Percentiles rank a stretch among this genome's conserved stretches.
Conservation (phyloP, 1,284 basidiomycete genomes). For the Ustilago cynodontis region DNA sequence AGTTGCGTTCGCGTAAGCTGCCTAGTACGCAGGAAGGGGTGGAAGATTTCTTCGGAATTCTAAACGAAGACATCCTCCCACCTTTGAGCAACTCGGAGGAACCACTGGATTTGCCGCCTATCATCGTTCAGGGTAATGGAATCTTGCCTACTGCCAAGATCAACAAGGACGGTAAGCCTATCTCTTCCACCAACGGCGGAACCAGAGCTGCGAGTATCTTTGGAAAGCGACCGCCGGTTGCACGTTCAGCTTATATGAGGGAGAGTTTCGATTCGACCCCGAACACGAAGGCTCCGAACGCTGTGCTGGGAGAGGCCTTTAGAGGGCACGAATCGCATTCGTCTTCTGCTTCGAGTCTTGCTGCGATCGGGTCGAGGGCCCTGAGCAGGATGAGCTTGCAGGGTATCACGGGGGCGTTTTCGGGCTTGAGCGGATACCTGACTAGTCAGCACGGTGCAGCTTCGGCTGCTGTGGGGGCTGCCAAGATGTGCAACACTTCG, state of each 20-base stretch:
- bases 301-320: not conserved
- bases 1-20: conserved; percentile 20
- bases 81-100: conserved; percentile 49
- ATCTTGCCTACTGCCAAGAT: conserved; percentile 32
- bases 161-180: conserved; percentile 35
- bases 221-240: conserved; percentile 52
- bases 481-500: conserved; percentile 50
- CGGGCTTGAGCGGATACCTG: conserved; percentile 55
- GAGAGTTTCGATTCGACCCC: conserved; percentile 48
- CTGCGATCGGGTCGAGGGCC: conserved; percentile 41
- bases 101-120: conserved; percentile 61
- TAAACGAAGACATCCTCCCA: conserved; percentile 46
- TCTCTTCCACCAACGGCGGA: not conserved
- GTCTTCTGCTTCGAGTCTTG: conserved; percentile 33
- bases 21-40: conserved; percentile 18
- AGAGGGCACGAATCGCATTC: conserved; percentile 22
- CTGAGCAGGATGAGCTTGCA: conserved; percentile 56
- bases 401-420: conserved; percentile 53
- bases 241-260: conserved; percentile 50
- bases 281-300: not conserved
- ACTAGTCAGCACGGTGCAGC: conserved; percentile 45
- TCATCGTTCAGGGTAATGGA: conserved; percentile 42
- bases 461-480: conserved; percentile 35
- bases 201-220: conserved; percentile 29
- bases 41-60: conserved; percentile 66